Base-by-base conservation (phyloP, 306 rosid genomes). In the Mimosa bimucronata region DNA sequence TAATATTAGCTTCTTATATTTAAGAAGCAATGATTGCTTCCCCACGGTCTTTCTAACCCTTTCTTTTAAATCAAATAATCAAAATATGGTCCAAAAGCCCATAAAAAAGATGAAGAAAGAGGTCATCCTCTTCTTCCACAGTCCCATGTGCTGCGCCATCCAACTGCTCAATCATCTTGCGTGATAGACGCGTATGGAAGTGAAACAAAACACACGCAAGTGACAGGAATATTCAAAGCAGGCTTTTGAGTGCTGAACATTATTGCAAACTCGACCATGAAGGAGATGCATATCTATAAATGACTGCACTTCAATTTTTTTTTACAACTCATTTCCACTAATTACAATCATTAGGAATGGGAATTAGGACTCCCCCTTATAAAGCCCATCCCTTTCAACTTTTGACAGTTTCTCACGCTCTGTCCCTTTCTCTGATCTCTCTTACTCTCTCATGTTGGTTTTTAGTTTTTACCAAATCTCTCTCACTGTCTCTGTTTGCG, bases 321-420 rank as follows among this genome's bases (percentile, higher is more conserved):
- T 55, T 79, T 69, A 72, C 74, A 74, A 61, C 74, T 55, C 84
- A 77, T 76, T 65, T 81, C 82, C 71, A 13, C 89, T 53, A 68
- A 74, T 74, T 65, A 77, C 87, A 81, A 81, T 84, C 85, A 86
- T 79, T 80, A 83, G 68, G n/a, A n/a, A n/a, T n/a, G n/a, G n/a
- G n/a, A n/a, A n/a, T n/a, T n/a, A n/a, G 7, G 26, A 25, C 21
- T 77, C 38, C 55, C 30, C 45, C 53, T 26, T 71, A 60, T 81
- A 83, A 84, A 86, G 19, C n/a, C 75, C 42, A 15, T 76, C 2
- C 41, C 34, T 60, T 57, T 26, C 21, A 29, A 0, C 28, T 31
- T 71, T 67, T 11, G 16, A 50, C 26, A 53, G 10, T 53, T 9
- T n/a, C 31, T 26, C 16, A 12, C 31, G 11, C 79, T 31, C 18